Evolutionary conservation across 2,329 filamentous ascomycete genomes (phyloP).

Genomic region (Diaporthe ilicicola): DNA sequence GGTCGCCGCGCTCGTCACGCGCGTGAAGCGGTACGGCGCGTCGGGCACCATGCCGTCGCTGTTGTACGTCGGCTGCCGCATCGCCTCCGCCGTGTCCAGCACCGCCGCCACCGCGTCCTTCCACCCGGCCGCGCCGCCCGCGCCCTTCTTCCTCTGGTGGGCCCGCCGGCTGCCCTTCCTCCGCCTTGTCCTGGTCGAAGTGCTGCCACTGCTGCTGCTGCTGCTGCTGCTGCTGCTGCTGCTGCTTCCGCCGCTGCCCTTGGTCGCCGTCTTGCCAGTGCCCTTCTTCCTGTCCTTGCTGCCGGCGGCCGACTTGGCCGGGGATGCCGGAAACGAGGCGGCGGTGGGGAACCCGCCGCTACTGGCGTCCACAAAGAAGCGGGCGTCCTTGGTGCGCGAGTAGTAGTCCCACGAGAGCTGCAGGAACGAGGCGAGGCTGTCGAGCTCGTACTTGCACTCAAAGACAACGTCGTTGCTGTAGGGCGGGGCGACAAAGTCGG

Average conservation of each 20-base stretch:
- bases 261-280: not conserved
- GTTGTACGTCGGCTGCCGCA: conserved; percentile 73
- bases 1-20: conserved; percentile 71
- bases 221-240: not conserved
- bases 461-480: conserved; percentile 75
- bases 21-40: conserved; percentile 74
- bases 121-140: conserved; percentile 54
- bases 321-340: not conserved
- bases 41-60: conserved; percentile 59
- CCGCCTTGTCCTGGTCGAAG: no score
- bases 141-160: conserved; percentile 45
- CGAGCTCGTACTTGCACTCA: conserved; percentile 87
- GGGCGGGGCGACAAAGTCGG: conserved; percentile 35
- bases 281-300: not conserved
- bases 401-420: conserved; percentile 77
- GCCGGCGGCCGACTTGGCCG: not conserved
- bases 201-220: not conserved
- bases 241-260: not conserved
- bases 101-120: conserved; percentile 71
- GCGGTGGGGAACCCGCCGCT: not conserved
- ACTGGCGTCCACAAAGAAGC: conserved; percentile 70
- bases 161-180: not conserved
- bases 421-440: conserved; percentile 81
- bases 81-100: conserved; percentile 68
- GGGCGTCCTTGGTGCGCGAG: conserved; percentile 69